A percentile compares a stretch with the other conserved stretches of the same genome.
Conservation (phyloP, 2,329 filamentous ascomycete genomes). For the Kalmusia sp. region DNA sequence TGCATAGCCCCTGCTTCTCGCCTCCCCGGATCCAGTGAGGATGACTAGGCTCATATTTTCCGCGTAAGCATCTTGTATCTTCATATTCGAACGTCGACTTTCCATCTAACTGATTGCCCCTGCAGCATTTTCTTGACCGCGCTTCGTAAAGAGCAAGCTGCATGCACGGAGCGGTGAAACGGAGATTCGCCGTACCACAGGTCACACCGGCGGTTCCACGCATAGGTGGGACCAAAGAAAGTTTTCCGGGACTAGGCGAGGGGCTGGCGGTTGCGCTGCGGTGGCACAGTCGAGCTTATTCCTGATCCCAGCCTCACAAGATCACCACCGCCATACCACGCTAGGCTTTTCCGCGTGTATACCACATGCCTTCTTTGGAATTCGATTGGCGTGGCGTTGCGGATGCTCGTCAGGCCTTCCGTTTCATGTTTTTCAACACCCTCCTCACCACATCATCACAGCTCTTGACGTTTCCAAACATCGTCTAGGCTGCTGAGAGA, state of each 20-base stretch:
- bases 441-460: not conserved
- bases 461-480: not conserved
- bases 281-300: constrained; percentile 5
- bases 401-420: not conserved
- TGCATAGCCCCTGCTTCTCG: not conserved
- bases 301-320: not conserved
- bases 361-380: constrained; percentile 1
- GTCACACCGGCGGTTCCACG: constrained; percentile 8
- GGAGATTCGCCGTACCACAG: not conserved
- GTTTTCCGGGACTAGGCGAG: constrained; percentile 5
- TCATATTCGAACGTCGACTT: not conserved
- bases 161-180: not conserved
- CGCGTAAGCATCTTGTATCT: constrained; percentile 3
- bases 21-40: not conserved
- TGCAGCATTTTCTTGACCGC: not conserved
- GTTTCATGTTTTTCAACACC: constrained; percentile 3
- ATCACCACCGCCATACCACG: no score
- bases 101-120: not conserved
- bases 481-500: no score
- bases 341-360: not conserved
- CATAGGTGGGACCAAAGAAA: not conserved
- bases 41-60: constrained; percentile 1
- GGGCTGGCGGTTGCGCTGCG: not conserved
- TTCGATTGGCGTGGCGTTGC: constrained; percentile 7
- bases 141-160: not conserved